Percentiles rank a stretch among this genome's conserved stretches.
Evolutionary conservation across 306 rosid species (phyloP).

Genomic region (Bauhinia variegata): DNA sequence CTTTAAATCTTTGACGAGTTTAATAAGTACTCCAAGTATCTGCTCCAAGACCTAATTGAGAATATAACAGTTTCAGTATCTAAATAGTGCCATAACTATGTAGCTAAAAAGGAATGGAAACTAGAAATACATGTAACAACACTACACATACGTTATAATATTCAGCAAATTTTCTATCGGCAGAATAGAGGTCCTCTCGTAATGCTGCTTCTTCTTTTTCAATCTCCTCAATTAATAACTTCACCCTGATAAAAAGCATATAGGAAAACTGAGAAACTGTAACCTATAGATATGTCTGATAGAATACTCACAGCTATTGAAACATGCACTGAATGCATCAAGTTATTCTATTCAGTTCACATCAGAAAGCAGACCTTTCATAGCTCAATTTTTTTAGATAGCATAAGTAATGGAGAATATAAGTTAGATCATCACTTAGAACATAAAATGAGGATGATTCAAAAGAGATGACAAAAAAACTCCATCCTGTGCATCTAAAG

Average conservation of each 20-base stretch:
- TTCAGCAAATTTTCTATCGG: constrained; percentile 90
- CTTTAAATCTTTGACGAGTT: constrained; percentile 91
- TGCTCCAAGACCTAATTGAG: constrained; percentile 83
- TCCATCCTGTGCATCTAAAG: constrained; percentile 17
- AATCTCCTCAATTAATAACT: constrained; percentile 81
- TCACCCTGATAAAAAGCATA: constrained; percentile 62
- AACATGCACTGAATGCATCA: constrained; percentile 14
- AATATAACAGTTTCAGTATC: constrained; percentile 27
- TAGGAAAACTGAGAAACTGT: constrained; percentile 27
- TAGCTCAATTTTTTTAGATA: constrained; percentile 9
- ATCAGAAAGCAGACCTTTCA: constrained; percentile 11
- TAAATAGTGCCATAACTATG: constrained; percentile 16
- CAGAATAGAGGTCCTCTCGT: constrained; percentile 80
- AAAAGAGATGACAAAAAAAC: not conserved
- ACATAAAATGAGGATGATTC: not conserved
- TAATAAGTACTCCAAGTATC: constrained; percentile 84
- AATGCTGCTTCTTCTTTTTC: constrained; percentile 89
- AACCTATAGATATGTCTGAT: constrained; percentile 27
- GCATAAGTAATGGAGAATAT: constrained; percentile 25
- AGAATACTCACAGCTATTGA: constrained; percentile 18
- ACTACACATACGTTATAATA: constrained; percentile 62
- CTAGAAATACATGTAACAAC: constrained; percentile 10
- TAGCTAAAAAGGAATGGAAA: constrained; percentile 18
- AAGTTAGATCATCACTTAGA: constrained; percentile 21
- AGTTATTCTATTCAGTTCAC: constrained; percentile 10